Evolutionary conservation across 306 rosid genomes (phyloP).

Genomic region (Cicer judaicum): DNA sequence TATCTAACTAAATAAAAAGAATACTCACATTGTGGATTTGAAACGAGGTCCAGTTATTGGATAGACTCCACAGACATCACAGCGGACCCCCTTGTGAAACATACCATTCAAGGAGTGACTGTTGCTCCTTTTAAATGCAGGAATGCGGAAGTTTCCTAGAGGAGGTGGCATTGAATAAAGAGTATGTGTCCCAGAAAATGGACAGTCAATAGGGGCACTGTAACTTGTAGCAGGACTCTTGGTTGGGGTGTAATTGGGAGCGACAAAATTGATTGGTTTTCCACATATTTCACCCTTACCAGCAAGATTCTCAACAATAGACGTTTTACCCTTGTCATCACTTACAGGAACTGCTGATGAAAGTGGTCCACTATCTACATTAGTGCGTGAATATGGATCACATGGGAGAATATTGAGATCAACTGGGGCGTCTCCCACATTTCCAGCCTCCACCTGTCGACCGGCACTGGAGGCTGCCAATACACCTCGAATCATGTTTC

Average conservation of each 20-base stretch:
- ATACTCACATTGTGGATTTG: constrained; percentile 82
- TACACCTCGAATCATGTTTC: constrained; percentile 39
- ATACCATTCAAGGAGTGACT: constrained; percentile 59
- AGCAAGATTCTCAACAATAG: constrained; percentile 23
- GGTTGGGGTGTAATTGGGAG: constrained; percentile 37
- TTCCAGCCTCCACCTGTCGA: constrained; percentile 40
- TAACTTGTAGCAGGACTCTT: background rate
- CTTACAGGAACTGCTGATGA: constrained; percentile 42
- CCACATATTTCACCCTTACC: constrained; percentile 42
- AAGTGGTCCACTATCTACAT: constrained; percentile 34
- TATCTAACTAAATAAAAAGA: constrained; percentile 10
- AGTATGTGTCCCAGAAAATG: constrained; percentile 52
- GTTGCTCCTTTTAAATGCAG: constrained; percentile 59
- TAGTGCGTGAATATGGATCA: constrained; percentile 39
- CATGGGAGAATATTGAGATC: constrained; percentile 67
- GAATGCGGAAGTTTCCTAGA: constrained; percentile 9
- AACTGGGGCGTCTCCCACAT: constrained; percentile 44
- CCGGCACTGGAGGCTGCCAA: constrained; percentile 41
- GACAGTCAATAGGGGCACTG: constrained; percentile 50
- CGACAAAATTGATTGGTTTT: constrained; percentile 41
- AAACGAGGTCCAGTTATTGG: constrained; percentile 94
- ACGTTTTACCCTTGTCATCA: constrained; percentile 49
- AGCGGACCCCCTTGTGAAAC: constrained; percentile 80
- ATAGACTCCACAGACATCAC: constrained; percentile 93
- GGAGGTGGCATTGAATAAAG: constrained; percentile 31